Conservation (phyloP, 73 alveolate genomes). For the Tetrahymena malaccensis region DNA sequence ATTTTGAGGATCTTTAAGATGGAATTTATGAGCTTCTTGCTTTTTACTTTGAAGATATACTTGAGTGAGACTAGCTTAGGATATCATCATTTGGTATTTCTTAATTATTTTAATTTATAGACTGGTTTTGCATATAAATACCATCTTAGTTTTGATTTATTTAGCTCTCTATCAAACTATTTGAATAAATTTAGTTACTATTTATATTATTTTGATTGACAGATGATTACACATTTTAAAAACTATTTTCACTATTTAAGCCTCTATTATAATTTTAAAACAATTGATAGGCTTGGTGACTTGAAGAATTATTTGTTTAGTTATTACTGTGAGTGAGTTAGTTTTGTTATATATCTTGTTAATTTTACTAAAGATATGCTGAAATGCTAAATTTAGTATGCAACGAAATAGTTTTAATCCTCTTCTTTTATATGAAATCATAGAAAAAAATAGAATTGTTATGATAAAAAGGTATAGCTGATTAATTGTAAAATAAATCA, state of each 20-base stretch:
- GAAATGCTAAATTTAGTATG: background rate
- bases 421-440: background rate
- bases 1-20: background rate
- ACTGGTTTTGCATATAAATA: background rate
- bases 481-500: background rate
- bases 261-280: background rate
- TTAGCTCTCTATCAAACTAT: background rate
- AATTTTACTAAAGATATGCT: background rate
- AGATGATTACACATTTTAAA: background rate
- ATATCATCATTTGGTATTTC: no score
- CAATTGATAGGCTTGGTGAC: background rate
- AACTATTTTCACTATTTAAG: background rate
- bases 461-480: background rate
- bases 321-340: background rate
- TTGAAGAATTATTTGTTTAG: background rate
- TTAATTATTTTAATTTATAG: no score
- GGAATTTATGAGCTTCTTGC: background rate
- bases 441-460: background rate
- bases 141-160: background rate
- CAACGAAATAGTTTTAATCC: background rate
- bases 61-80: background rate
- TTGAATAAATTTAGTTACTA: background rate
- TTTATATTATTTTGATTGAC: no score
- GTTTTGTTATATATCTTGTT: background rate
- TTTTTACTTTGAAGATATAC: background rate